Base-by-base conservation (phyloP, 305 asterid genomes). In the Fraxinus albicans region DNA sequence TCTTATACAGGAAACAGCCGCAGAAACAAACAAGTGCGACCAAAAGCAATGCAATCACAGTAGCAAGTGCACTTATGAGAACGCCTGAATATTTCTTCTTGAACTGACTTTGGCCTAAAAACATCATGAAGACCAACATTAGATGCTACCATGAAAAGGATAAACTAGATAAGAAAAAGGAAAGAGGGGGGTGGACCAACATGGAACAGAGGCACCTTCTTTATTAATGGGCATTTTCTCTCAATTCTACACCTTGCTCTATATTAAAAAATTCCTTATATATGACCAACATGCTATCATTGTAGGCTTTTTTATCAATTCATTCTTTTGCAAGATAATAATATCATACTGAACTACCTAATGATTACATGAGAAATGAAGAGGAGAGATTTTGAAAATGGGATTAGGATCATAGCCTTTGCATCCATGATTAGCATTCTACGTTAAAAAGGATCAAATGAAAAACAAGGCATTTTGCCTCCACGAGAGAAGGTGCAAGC, bases 21-120 rank as follows among this genome's bases (percentile, higher is more conserved):
- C 99, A 95, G 93, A 93, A 96, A 89, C 99, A 96, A 98, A 96
- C 94, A 19, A 96, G 94, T 65, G 99, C 99, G 65, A 96, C 98
- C 86, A 95, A 89, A 88, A 96, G 98, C 90, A 96, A 87, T 1
- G 97, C 99, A 83, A 97, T 98, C 76, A 96, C 93, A 44, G 99
- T 96, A 85, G 98, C 99, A 77, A 94, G 86, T 70, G 99, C 97
- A 88, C 98, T 95, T 85, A 93, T 89, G 77, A 95, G 96, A 79
- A 96, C 93, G 86, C 94, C 98, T 42, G 98, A 92, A 84, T 90
- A 79, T 79, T 92, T 94, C 89, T 91, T 96, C 95, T 89, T 95
- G 82, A 89, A 86, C 86, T 89, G 94, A 29, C 81, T 77, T 81
- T 86, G 92, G 80, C 85, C 96, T 90, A 79, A 85, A 86, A 89